Base-by-base conservation (phyloP, 441 rosid genomes). In the Adansonia rubrostipa region DNA sequence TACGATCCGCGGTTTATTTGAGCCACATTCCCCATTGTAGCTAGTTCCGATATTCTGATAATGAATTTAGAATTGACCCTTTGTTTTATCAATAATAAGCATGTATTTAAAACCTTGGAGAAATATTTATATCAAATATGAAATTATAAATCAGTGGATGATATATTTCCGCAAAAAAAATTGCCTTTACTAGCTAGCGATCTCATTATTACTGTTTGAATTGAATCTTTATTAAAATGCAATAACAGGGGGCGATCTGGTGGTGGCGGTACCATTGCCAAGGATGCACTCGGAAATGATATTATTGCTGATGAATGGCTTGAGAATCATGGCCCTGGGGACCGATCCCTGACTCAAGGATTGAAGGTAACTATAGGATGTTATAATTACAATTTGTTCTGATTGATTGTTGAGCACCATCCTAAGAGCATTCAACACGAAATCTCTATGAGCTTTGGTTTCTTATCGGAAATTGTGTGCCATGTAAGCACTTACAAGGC, bases 201-300 rank as follows among this genome's bases (percentile, higher is more conserved):
- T 24, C 11, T 47, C 60, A 45, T 42, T 19, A 13, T 56, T 47
- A 45, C 7, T 22, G 51, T 24, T 51, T 45, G 4, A 9, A 42
- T 44, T 17, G 19, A 15, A 17, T 53, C 44, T 56, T 66, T 48
- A 10, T 56, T 61, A 81, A 67, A 47, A 67, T 69, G 79, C 22
- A 10, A 54, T 17, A 64, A 72, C 89, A 93, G 97, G 56, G n/a
- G 80, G 11, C 86, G 91, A 64, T 88, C 90, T 77, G 86, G 54
- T 9, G 85, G 88, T 57, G 94, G 91, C 64, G 99, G 98, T 74
- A 92, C 89, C 3, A 45, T 85, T 67, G 98, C 99, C 76, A 96
- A 96, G 84, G 99, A 96, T 86, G 98, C 99, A 15, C 0, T 90
- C 28, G 99, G 98, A 67, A 96, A 96, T 56, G 97, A 92, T 80